Base-by-base conservation (phyloP, 228 moss, liverwort and hornwort species). In the Sphagnum magellanicum region DNA sequence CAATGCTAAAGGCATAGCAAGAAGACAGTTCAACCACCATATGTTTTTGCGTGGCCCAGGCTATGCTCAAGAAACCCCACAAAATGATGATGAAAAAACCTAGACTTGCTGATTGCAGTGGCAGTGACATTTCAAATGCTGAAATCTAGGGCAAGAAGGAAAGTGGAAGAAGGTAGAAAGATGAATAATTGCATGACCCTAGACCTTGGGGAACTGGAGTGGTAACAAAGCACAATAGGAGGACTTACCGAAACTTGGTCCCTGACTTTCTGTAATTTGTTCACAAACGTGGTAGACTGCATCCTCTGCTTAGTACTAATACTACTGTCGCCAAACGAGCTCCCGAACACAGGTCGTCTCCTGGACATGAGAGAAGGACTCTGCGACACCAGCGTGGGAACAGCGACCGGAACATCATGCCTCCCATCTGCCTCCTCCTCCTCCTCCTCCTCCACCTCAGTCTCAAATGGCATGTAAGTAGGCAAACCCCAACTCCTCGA, bases 401-500 rank as follows among this genome's bases (percentile, higher is more conserved):
- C 71, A 66, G 63, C 64, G 49, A 53, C 66, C 48, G 78, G 51
- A 52, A 70, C 73, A 69, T 88, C 88, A n/a, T 83, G 60, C 63
- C 67, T 64, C 73, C 63, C 70, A 59, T 72, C 86, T 68, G 76
- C 73, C 59, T 81, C 70, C 52, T 73, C 47, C 60, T 86, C 82
- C 70, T 47, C 62, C 63, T 68, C 66, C 73, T 64, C 70, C 61
- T 72, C 86, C 68, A 77, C 73, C 59, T 81, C 70, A 51, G 76
- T 49, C 57, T 86, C 82, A 55, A 73, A 76, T 50, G 83, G 78
- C 66, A 81, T 87, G 76, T 87, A 81, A 11, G 88, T 65, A 2
- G 90, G 81, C 17, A 89, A 63, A 50, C 87, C 91, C 89, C 87
- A 81, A 64, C 79, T 86, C 87, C 90, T 90, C 52, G 90, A 86